These are phyloP conservation scores for Parathielavia appendiculata DNA, from an alignment of 495 filamentous ascomycete genomes.

Conservation along the genomic window DNA sequence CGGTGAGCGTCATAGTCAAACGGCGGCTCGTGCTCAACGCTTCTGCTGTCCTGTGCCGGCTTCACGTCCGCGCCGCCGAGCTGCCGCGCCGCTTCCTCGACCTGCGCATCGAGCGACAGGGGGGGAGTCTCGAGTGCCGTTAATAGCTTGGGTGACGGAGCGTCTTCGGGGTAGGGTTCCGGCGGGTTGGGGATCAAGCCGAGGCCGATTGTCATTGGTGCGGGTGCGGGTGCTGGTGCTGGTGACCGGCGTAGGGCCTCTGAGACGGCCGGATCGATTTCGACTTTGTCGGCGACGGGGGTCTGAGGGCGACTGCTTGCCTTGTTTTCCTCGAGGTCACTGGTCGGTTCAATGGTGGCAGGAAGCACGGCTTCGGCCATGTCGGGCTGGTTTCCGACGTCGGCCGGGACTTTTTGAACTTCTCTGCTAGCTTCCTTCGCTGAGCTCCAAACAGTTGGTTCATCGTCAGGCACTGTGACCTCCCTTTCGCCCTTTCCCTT, in stretches of 20 bases:
- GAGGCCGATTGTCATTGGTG: slow-evolving; percentile 17
- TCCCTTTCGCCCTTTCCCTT: slow-evolving; percentile 26
- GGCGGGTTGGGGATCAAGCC: slow-evolving; percentile 31
- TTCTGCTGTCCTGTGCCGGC: slow-evolving; percentile 34
- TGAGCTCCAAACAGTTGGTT: neutral
- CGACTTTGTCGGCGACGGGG: slow-evolving; percentile 10
- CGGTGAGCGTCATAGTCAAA: slow-evolving; percentile 34
- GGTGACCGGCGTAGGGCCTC: slow-evolving; percentile 7
- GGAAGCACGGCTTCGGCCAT: neutral
- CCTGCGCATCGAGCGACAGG: slow-evolving; percentile 20
- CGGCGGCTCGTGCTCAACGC: slow-evolving; percentile 37
- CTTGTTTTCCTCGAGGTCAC: neutral
- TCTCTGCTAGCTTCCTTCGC: neutral
- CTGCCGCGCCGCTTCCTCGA: slow-evolving; percentile 5
- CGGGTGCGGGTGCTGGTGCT: neutral
- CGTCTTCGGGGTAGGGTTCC: slow-evolving; percentile 24
- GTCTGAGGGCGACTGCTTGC: slow-evolving; percentile 7
- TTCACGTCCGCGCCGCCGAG: slow-evolving; percentile 23
- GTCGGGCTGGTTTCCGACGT: neutral
- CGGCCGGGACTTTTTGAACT: neutral
- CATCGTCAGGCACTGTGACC: slow-evolving; percentile 4
- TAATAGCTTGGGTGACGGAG: slow-evolving; percentile 28
- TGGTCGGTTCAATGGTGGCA: neutral
- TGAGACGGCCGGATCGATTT: slow-evolving; percentile 18
- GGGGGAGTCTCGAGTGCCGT: slow-evolving; percentile 18